Evolutionary conservation across 169 alveolate species (phyloP).

Genomic region (Plasmodium malariae): DNA sequence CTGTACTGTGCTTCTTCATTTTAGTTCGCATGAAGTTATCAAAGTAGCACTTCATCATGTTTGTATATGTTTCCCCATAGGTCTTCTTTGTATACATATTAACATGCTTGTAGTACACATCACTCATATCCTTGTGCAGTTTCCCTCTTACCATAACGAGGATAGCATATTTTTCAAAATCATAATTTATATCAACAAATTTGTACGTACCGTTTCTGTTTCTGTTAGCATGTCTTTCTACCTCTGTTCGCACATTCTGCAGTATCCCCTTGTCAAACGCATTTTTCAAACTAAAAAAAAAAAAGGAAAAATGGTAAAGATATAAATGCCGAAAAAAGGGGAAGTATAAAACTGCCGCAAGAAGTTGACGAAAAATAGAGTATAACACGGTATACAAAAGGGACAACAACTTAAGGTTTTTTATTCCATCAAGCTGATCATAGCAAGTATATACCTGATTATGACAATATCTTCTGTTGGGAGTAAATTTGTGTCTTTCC

Average conservation of each 20-base stretch:
- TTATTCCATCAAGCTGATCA: too few species aligned
- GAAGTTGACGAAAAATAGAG: too few species aligned
- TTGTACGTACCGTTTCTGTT: background rate
- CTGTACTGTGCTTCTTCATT: background rate
- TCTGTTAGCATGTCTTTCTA: background rate
- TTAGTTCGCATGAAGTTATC: background rate
- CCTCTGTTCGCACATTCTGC: background rate
- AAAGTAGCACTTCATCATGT: constrained; percentile 1
- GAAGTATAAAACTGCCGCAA: too few species aligned
- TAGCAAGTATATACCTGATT: constrained; percentile 30
- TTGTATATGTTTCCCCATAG: constrained; percentile 28
- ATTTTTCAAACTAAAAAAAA: constrained; percentile 21
- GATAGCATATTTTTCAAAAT: background rate
- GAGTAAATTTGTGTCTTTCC: background rate
- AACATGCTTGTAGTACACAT: constrained; percentile 11
- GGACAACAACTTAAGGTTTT: too few species aligned
- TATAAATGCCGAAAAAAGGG: too few species aligned
- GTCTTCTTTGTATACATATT: background rate
- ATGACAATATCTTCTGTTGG: constrained; percentile 40
- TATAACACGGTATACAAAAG: background rate
- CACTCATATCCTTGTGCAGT: background rate
- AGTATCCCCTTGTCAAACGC: background rate
- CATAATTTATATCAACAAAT: constrained; percentile 13
- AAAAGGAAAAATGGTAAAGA: too few species aligned
- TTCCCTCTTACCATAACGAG: constrained; percentile 6